Base-by-base conservation (phyloP, 768 basidiomycete species). In the Lentinula edodes region DNA sequence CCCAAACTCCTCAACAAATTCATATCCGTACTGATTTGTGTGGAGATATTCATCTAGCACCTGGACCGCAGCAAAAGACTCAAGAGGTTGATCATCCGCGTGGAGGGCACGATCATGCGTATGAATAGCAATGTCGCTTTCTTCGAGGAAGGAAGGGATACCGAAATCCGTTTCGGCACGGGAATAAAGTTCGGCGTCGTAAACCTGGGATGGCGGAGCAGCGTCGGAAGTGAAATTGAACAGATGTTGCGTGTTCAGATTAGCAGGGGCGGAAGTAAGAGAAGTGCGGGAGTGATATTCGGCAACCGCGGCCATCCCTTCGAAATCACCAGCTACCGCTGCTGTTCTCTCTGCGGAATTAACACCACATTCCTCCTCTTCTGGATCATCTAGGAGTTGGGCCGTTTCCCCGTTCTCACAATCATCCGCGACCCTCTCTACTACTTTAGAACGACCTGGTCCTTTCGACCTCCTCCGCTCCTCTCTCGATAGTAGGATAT, bases 401-500 rank as follows among this genome's bases (percentile, higher is more conserved):
- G 7, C 1, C 6, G 38, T 39, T 39, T 39, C 38, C 38, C 38
- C 38, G 9, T 39, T 16, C 20, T 10, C 39, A 28, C 10, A 6
- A 23, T 20, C 42, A 8, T 48, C 48, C 52, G 60, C 64, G 61
- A 60, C 65, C 32, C 53, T 46, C 23, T 4, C 12, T 20, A 60
- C 61, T 42, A 66, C 56, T 9, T 60, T 34, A 54, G 53, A 23
- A 62, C 54, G 5, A 58, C 61, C 4, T 65, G 66, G 62, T 45
- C 64, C 70, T 35, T 62, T 66, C 48, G 66, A 62, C 65, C 69
- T 67, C 61, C 65, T 62, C 5, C 81, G 72, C 62, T 84, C 82
- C 23, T 69, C 70, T 43, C 77, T 72, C 18, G 78, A 80, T 58
- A 81, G 64, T 36, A 82, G 67, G 10, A 82, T 72, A 16, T 73